These are phyloP conservation scores for Cymbopogon flexuosus DNA, from an alignment of 202 grass and related monocot genomes.

Conservation along the genomic window DNA sequence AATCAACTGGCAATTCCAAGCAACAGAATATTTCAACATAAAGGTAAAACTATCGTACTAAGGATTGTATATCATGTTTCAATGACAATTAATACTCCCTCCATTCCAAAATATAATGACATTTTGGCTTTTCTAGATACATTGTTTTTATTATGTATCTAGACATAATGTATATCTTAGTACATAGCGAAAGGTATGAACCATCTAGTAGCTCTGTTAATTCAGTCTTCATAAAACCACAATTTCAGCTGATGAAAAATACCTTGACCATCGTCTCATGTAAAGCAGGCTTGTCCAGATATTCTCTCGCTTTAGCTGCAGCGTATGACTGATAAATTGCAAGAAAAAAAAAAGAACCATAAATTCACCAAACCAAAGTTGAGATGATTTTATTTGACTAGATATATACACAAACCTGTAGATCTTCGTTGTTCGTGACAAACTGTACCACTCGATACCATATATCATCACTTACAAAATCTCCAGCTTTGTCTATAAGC, in stretches of 20 bases:
- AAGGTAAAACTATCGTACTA: constrained; percentile 10
- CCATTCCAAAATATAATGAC: too few species aligned
- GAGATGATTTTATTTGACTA: constrained; percentile 15
- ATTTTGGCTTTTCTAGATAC: too few species aligned
- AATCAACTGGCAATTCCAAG: constrained; percentile 8
- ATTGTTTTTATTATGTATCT: too few species aligned
- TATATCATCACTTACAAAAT: constrained; percentile 99
- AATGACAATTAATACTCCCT: not conserved
- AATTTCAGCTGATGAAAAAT: constrained; percentile 36
- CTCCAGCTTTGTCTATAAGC: constrained; percentile 94
- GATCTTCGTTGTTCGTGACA: constrained; percentile 99
- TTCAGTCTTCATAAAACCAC: not conserved
- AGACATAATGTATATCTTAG: too few species aligned
- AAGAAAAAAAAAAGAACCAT: constrained; percentile 16
- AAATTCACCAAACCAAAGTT: constrained; percentile 24
- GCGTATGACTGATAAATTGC: constrained; percentile 76
- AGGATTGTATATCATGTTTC: not conserved
- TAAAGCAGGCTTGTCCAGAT: constrained; percentile 93
- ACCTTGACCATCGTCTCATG: constrained; percentile 99
- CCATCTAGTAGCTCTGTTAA: not conserved
- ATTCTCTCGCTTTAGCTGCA: constrained; percentile 91
- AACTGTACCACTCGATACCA: constrained; percentile 99
- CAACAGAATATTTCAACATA: constrained; percentile 8
- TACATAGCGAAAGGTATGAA: too few species aligned
- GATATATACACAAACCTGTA: constrained; percentile 65